Evolutionary conservation across 108 stramenopile species (phyloP), one percentile per base, ranked within the genome.

Genomic region (Cyclotella cryptica): DNA sequence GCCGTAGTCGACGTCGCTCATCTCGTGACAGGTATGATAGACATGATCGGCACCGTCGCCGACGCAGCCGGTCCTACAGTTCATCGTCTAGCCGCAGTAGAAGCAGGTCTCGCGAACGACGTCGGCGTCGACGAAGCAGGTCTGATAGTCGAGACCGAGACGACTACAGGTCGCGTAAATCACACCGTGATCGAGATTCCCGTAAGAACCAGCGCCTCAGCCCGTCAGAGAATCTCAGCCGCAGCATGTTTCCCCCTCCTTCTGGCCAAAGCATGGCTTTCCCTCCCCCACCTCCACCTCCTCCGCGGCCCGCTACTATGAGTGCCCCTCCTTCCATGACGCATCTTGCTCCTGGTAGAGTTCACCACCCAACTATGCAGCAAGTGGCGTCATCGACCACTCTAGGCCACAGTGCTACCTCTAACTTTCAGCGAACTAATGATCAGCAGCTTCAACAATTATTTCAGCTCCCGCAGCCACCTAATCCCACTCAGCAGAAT

Each of bases 401-500:
- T 22, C 17, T 4, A 18, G 35, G 40, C 28, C 35, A 35, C 35
- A 35, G 35, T 35, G 35, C 35, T 35, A 35, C 6, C 35, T 35
- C 19, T 28, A 58, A 22, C 57, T 28, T 24, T 58, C 65, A 66
- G 30, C 18, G 45, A 24, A 35, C 30, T 6, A 54, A 74, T 35
- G 68, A 49, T 65, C 71, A 72, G 44, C 83, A 79, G 69, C 70
- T 55, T 7, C 79, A 81, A 64, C 61, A 66, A 64, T 77, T 77
- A 24, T 86, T 78, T 52, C 84, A 67, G 22, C 83, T 43, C 22
- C 78, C 73, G 67, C 78, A 41, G 42, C 77, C 72, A 24, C 22
- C 24, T 24, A 21, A 19, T 49, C 74, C 35, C 65, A 77, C 28
- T 39, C 51, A 21, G 22, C 53, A 30, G n/a, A 58, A 57, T 29